Conservation (phyloP, 768 basidiomycete genomes). For the Serendipita sp. region DNA sequence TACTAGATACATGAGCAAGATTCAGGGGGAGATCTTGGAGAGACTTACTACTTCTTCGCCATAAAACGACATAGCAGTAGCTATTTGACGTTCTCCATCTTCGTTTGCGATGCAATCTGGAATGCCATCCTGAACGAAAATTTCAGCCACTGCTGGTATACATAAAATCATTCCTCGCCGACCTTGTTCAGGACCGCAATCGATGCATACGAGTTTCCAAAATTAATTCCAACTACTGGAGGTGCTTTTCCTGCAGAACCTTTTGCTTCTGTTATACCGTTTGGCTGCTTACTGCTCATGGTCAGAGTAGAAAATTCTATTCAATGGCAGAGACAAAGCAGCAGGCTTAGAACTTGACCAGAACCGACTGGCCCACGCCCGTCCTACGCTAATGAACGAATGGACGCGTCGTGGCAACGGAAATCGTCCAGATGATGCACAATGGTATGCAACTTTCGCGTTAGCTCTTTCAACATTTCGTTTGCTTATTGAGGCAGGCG, state of each 20-base stretch:
- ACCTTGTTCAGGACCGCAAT: conserved; percentile 94
- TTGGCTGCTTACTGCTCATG: neutral
- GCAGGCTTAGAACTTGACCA: neutral
- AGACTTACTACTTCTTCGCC: conserved; percentile 74
- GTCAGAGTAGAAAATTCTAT: neutral
- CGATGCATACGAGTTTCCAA: conserved; percentile 88
- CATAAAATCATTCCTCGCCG: conserved; percentile 13
- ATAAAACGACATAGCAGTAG: conserved; percentile 78
- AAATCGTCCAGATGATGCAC: neutral
- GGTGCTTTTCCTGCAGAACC: neutral
- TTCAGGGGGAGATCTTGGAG: neutral
- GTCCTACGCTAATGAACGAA: neutral
- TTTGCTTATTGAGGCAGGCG: neutral
- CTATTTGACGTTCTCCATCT: conserved; percentile 96
- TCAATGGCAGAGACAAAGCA: neutral
- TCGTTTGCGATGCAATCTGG: conserved; percentile 96
- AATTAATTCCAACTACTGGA: conserved; percentile 80
- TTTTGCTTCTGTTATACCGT: neutral
- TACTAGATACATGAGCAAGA: conserved; percentile 36
- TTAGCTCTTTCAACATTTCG: neutral
- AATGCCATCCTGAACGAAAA: conserved; percentile 49
- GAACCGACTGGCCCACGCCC: neutral
- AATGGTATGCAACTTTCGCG: neutral
- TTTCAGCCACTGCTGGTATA: neutral
- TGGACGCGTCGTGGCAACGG: neutral